Evolutionary conservation across 768 basidiomycete genomes (phyloP).

Genomic region (Mycena leptocephala): DNA sequence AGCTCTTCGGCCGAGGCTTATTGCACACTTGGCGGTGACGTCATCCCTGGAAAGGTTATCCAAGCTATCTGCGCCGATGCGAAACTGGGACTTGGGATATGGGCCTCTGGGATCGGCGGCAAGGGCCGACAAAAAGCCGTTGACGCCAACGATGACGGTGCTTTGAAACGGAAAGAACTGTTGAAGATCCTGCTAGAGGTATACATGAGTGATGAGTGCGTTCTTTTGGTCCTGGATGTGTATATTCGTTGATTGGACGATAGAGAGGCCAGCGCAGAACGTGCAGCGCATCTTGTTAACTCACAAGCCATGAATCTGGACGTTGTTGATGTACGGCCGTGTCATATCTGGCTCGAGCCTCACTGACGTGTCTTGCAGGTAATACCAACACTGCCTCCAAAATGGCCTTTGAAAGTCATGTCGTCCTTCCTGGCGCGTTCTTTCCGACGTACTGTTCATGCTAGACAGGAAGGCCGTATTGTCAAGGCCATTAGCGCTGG

Average conservation of each 20-base stretch:
- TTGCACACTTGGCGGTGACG: slow-evolving; percentile 85
- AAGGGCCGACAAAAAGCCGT: slow-evolving; percentile 50
- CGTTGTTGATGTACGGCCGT: slow-evolving; percentile 76
- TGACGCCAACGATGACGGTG: slow-evolving; percentile 56
- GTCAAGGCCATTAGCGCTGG: slow-evolving; percentile 85
- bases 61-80: slow-evolving; percentile 65
- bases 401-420: slow-evolving; percentile 83
- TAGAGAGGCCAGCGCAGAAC: slow-evolving; percentile 69
- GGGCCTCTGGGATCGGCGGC: slow-evolving; percentile 63
- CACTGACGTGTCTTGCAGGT: slow-evolving; percentile 60
- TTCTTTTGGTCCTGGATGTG: slow-evolving; percentile 32
- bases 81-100: slow-evolving; percentile 68
- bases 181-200: slow-evolving; percentile 84
- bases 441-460: slow-evolving; percentile 82
- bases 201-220: slow-evolving; percentile 86
- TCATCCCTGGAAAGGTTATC: slow-evolving; percentile 76
- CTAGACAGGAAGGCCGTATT: slow-evolving; percentile 79
- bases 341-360: slow-evolving; percentile 1
- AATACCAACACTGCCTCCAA: slow-evolving; percentile 76
- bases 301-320: slow-evolving; percentile 88
- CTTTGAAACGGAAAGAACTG: slow-evolving; percentile 66
- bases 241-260: neutral
- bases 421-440: slow-evolving; percentile 87
- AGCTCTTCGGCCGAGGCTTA: slow-evolving; percentile 87
- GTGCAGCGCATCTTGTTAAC: slow-evolving; percentile 80